phyloP scores from a whole-genome alignment of 2,329 filamentous ascomycete species.

The Botrytis elliptica region DNA sequence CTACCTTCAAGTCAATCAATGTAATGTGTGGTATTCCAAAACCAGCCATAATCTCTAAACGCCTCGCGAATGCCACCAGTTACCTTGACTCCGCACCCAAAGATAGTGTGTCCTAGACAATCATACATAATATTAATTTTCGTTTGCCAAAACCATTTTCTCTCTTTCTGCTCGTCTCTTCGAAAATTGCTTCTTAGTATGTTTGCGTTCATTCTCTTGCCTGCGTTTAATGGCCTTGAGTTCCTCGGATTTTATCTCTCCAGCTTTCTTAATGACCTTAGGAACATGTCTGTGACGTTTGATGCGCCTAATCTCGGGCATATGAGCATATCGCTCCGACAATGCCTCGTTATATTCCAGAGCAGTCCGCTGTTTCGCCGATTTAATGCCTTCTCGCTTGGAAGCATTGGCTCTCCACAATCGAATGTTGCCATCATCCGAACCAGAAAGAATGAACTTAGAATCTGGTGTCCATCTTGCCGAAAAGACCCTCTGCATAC shows the following conservation, averaged over 20 bases:
- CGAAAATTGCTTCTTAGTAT: constrained; percentile 79
- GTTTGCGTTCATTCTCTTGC: constrained; percentile 92
- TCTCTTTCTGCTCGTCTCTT: constrained; percentile 77
- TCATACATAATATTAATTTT: constrained; percentile 31
- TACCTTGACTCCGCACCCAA: constrained; percentile 15
- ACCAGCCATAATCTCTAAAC: constrained; percentile 20
- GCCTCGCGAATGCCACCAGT: constrained; percentile 24
- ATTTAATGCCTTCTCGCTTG: constrained; percentile 79
- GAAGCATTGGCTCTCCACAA: constrained; percentile 90
- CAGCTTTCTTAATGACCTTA: constrained; percentile 91
- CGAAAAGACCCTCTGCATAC: constrained; percentile 93
- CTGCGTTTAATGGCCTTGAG: constrained; percentile 81
- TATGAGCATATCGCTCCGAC: constrained; percentile 81
- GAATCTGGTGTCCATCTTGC: constrained; percentile 84
- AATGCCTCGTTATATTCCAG: constrained; percentile 90
- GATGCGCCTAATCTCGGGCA: constrained; percentile 94
- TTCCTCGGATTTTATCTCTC: constrained; percentile 90
- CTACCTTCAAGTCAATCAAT: constrained; percentile 5
- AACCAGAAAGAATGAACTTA: constrained; percentile 85
- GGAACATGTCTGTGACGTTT: constrained; percentile 88
- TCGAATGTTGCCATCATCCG: constrained; percentile 87
- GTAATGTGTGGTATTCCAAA: constrained; percentile 17
- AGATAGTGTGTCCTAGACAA: constrained; percentile 2
- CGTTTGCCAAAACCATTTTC: constrained; percentile 76
- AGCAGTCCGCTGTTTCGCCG: constrained; percentile 77